Conservation (phyloP, 2,329 filamentous ascomycete genomes). For the Exophiala mesophila region DNA sequence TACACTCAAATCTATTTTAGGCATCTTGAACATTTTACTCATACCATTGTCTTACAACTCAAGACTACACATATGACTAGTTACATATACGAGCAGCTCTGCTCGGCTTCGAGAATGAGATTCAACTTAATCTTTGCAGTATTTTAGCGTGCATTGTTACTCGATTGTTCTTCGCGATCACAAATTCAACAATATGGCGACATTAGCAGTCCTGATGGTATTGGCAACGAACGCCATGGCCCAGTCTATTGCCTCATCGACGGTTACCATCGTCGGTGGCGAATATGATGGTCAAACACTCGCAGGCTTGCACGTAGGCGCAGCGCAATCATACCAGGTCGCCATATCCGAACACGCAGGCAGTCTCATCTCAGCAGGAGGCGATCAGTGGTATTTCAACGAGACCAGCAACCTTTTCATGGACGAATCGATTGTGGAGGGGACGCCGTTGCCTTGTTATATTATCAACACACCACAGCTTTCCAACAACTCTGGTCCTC, state of each 20-base stretch:
- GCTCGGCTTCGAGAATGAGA: too few relatives aligned
- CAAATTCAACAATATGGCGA: neutral
- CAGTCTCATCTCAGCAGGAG: neutral
- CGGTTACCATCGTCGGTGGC: conserved; percentile 4
- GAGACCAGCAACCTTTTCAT: conserved; percentile 1
- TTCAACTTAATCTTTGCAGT: too few relatives aligned
- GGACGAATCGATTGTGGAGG: neutral
- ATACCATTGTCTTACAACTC: too few relatives aligned
- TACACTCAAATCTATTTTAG: too few relatives aligned
- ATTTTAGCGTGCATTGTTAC: too few relatives aligned
- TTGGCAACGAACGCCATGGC: too few relatives aligned
- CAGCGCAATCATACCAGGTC: conserved; percentile 5
- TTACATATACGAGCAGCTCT: too few relatives aligned
- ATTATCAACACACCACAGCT: neutral
- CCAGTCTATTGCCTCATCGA: too few relatives aligned
- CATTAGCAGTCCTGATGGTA: too few relatives aligned
- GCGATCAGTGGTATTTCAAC: conserved; percentile 2
- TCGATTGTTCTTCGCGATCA: too few relatives aligned
- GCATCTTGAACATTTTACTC: too few relatives aligned
- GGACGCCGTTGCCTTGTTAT: neutral
- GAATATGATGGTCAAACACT: conserved; percentile 1
- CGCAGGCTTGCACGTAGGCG: conserved; percentile 1
- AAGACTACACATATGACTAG: too few relatives aligned
- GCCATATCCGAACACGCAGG: neutral
- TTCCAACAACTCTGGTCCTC: neutral